Conservation (phyloP, 768 basidiomycete genomes). For the Wakefieldia striispora region DNA sequence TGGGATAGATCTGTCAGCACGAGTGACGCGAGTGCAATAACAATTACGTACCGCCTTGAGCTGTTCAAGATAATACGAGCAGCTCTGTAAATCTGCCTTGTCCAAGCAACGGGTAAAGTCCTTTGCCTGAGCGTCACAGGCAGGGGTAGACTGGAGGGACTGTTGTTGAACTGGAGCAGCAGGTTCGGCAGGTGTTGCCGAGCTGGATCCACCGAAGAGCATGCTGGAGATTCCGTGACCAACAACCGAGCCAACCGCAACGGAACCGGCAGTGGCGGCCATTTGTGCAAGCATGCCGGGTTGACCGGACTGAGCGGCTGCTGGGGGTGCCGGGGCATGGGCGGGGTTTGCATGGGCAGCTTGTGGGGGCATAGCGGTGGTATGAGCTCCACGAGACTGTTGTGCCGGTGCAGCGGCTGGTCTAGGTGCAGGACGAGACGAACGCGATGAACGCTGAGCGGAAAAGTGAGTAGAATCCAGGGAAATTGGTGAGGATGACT, state of each 20-base stretch:
- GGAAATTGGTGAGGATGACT: constrained; percentile 18
- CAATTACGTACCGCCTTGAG: constrained; percentile 70
- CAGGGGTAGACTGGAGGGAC: constrained; percentile 42
- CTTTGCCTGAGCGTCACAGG: constrained; percentile 81
- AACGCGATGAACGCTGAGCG: constrained; percentile 72
- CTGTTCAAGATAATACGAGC: constrained; percentile 85
- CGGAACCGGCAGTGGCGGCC: constrained; percentile 89
- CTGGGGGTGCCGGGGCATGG: constrained; percentile 41
- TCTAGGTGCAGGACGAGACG: constrained; percentile 57
- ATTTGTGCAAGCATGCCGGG: constrained; percentile 82
- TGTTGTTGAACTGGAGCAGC: constrained; percentile 49
- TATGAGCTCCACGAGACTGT: constrained; percentile 48
- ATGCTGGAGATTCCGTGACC: constrained; percentile 89
- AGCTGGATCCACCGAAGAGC: constrained; percentile 75
- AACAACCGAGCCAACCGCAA: constrained; percentile 83
- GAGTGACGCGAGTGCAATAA: not conserved
- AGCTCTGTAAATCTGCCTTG: constrained; percentile 74
- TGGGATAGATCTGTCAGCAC: constrained; percentile 24
- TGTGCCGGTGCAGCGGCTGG: constrained; percentile 51
- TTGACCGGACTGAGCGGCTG: constrained; percentile 40
- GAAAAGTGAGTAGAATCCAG: not conserved
- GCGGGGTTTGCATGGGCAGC: constrained; percentile 42
- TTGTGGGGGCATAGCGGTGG: constrained; percentile 44
- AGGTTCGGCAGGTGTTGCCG: constrained; percentile 43
- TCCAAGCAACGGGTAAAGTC: constrained; percentile 87